Base-by-base conservation (phyloP, 2,329 filamentous ascomycete genomes). In the Calonectria hawksworthii region DNA sequence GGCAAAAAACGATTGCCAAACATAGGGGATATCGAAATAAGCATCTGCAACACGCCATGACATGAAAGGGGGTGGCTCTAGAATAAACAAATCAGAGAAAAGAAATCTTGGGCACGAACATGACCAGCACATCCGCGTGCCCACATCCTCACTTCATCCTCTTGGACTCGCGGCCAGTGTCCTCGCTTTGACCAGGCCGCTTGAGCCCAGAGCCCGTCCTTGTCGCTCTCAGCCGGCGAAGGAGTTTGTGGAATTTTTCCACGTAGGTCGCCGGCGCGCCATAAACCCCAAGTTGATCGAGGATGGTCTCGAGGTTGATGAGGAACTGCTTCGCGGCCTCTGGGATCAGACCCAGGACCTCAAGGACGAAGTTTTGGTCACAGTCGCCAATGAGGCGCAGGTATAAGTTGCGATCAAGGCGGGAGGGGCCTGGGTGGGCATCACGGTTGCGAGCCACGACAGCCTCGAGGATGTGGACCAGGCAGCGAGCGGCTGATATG, bases 391-490 rank as follows among this genome's bases (percentile, higher is more conserved):
- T 83, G 32, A 91, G 86, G 21, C 84, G 83, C 52, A 84, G 80
- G 81, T 89, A 91, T 11, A 91, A 84, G 73, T 90, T 89, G 7
- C 86, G 84, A 38, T 87, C 84, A 1, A 75, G 69, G 1, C 81
- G 81, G 1, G 76, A 79, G 1, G 77, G 70, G 3, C 80, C 79
- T 0, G 79, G 75, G 34, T 85, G 84, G 21, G 83, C 78, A 74
- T 89, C 86, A 30, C 75, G 76, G 76, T 86, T 86, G 36, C 85
- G 86, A 52, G 83, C 80, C 7, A 87, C 86, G 3, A 91, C 86
- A 21, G 84, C 81, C 44, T 84, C 80, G 28, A 92, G 85, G 59
- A 90, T 88, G 77, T 86, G 86, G 0, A 91, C 81, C 2, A 91
- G 85, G 0, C 88, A 84, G 4, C 85, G 86, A 3, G 87, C 89